Evolutionary conservation across 1,284 basidiomycete genomes (phyloP).

Genomic region (Heterobasidion irregulare): DNA sequence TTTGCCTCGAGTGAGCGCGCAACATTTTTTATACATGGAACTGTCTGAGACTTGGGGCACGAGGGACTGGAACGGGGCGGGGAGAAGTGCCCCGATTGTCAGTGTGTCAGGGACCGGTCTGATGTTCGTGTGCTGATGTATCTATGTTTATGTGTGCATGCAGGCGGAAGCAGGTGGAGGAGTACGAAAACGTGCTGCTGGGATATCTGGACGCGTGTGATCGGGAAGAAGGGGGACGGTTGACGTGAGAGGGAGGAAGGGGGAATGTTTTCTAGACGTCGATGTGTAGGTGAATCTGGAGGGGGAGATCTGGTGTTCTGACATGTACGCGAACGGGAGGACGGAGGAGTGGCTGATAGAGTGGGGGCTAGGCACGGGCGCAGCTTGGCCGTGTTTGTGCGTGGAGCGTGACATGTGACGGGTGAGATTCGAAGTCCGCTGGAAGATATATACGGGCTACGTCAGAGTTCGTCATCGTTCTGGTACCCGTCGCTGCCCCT

Average conservation of each 20-base stretch:
- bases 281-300: neutral
- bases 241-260: neutral
- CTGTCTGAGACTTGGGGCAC: neutral
- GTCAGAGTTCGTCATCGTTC: constrained; percentile 21
- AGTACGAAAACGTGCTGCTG: constrained; percentile 38
- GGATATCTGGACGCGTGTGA: constrained; percentile 40
- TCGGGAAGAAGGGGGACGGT: constrained; percentile 22
- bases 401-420: constrained; percentile 11
- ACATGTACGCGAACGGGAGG: neutral
- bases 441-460: constrained; percentile 23
- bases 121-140: neutral
- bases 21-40: too few relatives aligned
- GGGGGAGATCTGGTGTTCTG: neutral
- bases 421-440: constrained; percentile 21
- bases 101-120: neutral
- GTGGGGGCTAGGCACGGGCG: constrained; percentile 16
- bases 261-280: neutral
- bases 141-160: neutral
- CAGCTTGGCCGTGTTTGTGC: constrained; percentile 6
- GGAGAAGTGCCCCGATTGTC: neutral
- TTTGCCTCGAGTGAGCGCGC: too few relatives aligned
- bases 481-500: neutral
- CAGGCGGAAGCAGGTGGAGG: constrained; percentile 50
- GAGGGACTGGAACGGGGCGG: neutral
- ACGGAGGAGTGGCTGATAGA: constrained; percentile 4